Conservation (phyloP, 495 filamentous ascomycete species). For the Aspergillus sclerotioniger region DNA sequence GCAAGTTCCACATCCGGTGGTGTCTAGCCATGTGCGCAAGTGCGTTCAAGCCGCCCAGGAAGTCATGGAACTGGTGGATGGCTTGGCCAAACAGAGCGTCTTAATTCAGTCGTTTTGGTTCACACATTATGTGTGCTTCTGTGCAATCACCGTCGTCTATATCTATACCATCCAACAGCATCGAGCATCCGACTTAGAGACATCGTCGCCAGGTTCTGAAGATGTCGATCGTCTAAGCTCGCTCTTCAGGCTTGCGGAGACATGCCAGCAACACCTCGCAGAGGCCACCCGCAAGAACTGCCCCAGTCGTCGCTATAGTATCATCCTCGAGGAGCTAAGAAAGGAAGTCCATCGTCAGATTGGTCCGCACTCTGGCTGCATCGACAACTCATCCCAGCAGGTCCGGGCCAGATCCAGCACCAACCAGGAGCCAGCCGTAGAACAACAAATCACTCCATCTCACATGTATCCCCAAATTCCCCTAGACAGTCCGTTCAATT, state of each 20-base stretch:
- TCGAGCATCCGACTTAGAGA: slow-evolving; percentile 24
- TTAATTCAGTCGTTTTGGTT: slow-evolving; percentile 50
- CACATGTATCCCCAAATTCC: slow-evolving; percentile 6
- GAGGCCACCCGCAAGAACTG: slow-evolving; percentile 49
- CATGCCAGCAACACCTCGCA: slow-evolving; percentile 48
- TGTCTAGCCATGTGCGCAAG: slow-evolving; percentile 37
- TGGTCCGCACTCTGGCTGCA: slow-evolving; percentile 15
- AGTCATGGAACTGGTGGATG: slow-evolving; percentile 38
- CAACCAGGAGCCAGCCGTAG: slow-evolving; percentile 1
- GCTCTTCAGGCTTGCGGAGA: slow-evolving; percentile 42
- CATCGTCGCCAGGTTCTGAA: slow-evolving; percentile 22
- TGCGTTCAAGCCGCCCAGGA: slow-evolving; percentile 46
- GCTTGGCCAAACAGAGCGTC: slow-evolving; percentile 36
- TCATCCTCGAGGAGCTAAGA: slow-evolving; percentile 48
- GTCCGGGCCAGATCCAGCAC: slow-evolving; percentile 1
- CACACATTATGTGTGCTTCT: slow-evolving; percentile 54
- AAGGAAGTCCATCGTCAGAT: slow-evolving; percentile 43
- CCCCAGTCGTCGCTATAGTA: slow-evolving; percentile 51
- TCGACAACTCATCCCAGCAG: slow-evolving; percentile 12
- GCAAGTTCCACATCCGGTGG: slow-evolving; percentile 28
- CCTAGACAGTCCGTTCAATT: slow-evolving; percentile 21
- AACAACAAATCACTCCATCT: slow-evolving; percentile 1
- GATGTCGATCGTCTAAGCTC: slow-evolving; percentile 25
- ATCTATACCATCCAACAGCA: slow-evolving; percentile 55
- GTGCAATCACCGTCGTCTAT: slow-evolving; percentile 53